Evolutionary conservation across 257 asterid species (phyloP), one percentile per base, ranked within the genome.

Genomic region (Pogostemon cablin): DNA sequence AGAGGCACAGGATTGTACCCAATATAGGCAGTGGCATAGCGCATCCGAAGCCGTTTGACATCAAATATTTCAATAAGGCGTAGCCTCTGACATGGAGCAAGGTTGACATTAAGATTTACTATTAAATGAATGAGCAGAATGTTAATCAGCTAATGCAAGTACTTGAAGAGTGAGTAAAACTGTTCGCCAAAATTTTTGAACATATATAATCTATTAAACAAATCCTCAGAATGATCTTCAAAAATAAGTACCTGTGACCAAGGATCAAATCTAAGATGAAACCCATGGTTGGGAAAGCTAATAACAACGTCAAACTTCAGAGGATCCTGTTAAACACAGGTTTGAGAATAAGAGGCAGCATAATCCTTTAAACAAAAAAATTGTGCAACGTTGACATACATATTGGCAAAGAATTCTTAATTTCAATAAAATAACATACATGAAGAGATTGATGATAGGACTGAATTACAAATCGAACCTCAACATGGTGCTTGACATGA

Each of bases 241-340:
- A 4, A 46, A 4, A 32, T 41, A 61, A 75, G 37, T 83, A 91
- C 97, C 97, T 91, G 96, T 44, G 97, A 86, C 93, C 95, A 87
- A 65, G 97, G 96, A 77, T 91, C 92, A 72, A 91, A 91, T 61
- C 97, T 85, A 7, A 91, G 86, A 81, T 91, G 97, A 73, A 91
- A 91, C 4, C 97, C 97, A 79, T 91, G 92, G 72, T 91, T 93
- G 2, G 97, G 96, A 77, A 91, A 91, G 87, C 93, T 91, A 64
- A 91, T 88, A 68, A 91, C 97, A 52, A 86, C 79, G 69, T 91
- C 97, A 35, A 91, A 90, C 62, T 83, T 87, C 72, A 88, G 62
- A 39, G 96, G 97, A 50, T 88, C 97, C 97, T 90, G 89, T 65
- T 25, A 25, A 61, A 83, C 56, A 75, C 42, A 67, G 37, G 62